Evolutionary conservation across 2,329 filamentous ascomycete species (phyloP).

Genomic region (Falciphora oryzae): DNA sequence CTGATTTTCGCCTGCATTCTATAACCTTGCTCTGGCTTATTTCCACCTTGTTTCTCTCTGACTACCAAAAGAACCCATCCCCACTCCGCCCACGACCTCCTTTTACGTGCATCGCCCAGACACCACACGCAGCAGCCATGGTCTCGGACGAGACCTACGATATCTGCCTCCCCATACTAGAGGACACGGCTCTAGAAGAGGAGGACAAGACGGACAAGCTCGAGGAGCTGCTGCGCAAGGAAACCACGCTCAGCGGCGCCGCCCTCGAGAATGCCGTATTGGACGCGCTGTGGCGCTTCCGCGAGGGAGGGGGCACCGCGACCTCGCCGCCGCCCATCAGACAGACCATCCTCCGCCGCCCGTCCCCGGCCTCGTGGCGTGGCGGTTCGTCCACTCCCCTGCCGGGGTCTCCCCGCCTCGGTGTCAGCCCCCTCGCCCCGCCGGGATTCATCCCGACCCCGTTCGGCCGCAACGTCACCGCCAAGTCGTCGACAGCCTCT

Average conservation of each 20-base stretch:
- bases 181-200: conserved; percentile 76
- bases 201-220: conserved; percentile 93
- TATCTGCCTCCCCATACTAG: conserved; percentile 80
- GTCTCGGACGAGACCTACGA: conserved; percentile 91
- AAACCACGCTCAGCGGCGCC: conserved; percentile 68
- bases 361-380: conserved; percentile 93
- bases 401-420: conserved; percentile 74
- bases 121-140: conserved; percentile 46
- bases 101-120: neutral
- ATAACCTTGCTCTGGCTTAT: neutral
- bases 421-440: conserved; percentile 75
- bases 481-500: conserved; percentile 72
- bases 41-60: neutral
- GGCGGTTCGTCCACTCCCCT: conserved; percentile 66
- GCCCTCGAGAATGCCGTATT: conserved; percentile 85
- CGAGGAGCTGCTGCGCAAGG: conserved; percentile 75
- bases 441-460: conserved; percentile 76
- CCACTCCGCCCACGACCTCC: neutral
- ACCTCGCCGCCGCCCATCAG: conserved; percentile 80
- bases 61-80: neutral
- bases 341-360: conserved; percentile 81
- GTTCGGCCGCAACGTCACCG: conserved; percentile 69
- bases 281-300: conserved; percentile 83
- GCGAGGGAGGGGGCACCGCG: conserved; percentile 57
- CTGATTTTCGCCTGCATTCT: conserved; percentile 1